These are phyloP conservation scores for Chytriomyces hyalinus DNA, from an alignment of 192 early-diverging fungal genomes.

Conservation along the genomic window DNA sequence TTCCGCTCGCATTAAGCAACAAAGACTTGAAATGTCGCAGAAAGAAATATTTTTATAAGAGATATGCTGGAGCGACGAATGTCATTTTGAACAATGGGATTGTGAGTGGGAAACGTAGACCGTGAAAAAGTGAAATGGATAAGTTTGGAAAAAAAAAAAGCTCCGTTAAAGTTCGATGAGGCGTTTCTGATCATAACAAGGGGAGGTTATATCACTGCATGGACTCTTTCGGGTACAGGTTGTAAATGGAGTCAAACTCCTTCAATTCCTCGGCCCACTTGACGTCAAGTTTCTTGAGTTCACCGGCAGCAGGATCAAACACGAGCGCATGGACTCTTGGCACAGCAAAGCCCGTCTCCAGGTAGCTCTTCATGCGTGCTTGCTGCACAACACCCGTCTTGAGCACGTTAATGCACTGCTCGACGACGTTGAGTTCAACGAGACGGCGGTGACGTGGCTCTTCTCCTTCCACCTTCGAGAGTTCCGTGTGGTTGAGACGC, in stretches of 20 bases:
- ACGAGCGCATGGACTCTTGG: slow-evolving; percentile 28
- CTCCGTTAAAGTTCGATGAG: no score
- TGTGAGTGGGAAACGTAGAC: no score
- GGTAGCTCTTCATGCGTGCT: slow-evolving; percentile 8
- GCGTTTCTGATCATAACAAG: no score
- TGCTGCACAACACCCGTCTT: slow-evolving; percentile 27
- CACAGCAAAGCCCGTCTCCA: slow-evolving; percentile 18
- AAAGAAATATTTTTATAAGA: no score
- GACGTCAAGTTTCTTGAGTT: slow-evolving; percentile 27
- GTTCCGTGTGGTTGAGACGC: slow-evolving; percentile 57
- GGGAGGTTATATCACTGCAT: no score
- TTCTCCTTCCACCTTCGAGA: slow-evolving; percentile 45
- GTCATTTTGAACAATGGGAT: no score
- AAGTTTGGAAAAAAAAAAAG: no score
- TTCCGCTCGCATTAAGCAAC: not conserved
- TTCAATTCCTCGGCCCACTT: slow-evolving; percentile 27
- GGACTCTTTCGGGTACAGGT: slow-evolving; percentile 24
- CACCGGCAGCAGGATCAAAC: slow-evolving; percentile 29
- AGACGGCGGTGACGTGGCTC: slow-evolving; percentile 41
- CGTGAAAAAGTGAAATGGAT: no score
- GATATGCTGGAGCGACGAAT: no score
- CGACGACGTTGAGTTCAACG: slow-evolving; percentile 68
- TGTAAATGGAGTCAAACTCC: slow-evolving; percentile 34
- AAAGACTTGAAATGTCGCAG: not conserved
- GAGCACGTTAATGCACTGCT: slow-evolving; percentile 31